phyloP scores from a whole-genome alignment of 2,329 filamentous ascomycete species.

The Elsinoe australis region DNA sequence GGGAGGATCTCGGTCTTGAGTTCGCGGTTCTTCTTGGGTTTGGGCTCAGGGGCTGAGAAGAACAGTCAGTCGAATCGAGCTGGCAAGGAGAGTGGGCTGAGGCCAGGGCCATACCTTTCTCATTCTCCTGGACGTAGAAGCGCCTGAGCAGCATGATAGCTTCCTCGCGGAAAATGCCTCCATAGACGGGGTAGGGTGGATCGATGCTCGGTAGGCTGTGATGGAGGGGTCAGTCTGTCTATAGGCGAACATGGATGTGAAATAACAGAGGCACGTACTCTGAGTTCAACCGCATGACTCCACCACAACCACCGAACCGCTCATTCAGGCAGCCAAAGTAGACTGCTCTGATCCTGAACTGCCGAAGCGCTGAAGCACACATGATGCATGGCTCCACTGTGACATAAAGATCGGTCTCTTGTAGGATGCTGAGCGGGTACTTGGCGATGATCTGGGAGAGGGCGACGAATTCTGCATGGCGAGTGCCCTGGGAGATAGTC shows the following conservation, averaged over 20 bases:
- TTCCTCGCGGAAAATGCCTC: slow-evolving; percentile 82
- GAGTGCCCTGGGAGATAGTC: slow-evolving; percentile 57
- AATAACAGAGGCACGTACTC: slow-evolving; percentile 39
- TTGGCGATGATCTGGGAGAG: slow-evolving; percentile 58
- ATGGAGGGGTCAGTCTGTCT: background rate
- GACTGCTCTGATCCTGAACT: slow-evolving; percentile 79
- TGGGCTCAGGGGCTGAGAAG: slow-evolving; percentile 51
- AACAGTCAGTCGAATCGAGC: background rate
- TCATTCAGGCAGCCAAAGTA: slow-evolving; percentile 96
- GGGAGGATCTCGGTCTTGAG: slow-evolving; percentile 53
- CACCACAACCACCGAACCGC: slow-evolving; percentile 91
- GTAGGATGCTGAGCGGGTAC: slow-evolving; percentile 61
- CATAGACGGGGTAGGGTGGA: slow-evolving; percentile 70
- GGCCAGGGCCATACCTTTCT: slow-evolving; percentile 55
- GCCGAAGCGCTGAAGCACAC: slow-evolving; percentile 87
- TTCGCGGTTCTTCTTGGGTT: slow-evolving; percentile 56
- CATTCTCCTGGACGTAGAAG: slow-evolving; percentile 98
- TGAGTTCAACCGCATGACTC: slow-evolving; percentile 81
- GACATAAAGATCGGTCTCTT: slow-evolving; percentile 77
- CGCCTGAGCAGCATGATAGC: slow-evolving; percentile 85
- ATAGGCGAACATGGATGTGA: background rate
- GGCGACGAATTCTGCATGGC: slow-evolving; percentile 92
- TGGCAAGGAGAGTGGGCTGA: background rate
- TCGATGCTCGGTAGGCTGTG: slow-evolving; percentile 56
- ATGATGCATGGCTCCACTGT: slow-evolving; percentile 98